phyloP scores from a whole-genome alignment of 2,329 filamentous ascomycete genomes.

The Emmonsia crescens region DNA sequence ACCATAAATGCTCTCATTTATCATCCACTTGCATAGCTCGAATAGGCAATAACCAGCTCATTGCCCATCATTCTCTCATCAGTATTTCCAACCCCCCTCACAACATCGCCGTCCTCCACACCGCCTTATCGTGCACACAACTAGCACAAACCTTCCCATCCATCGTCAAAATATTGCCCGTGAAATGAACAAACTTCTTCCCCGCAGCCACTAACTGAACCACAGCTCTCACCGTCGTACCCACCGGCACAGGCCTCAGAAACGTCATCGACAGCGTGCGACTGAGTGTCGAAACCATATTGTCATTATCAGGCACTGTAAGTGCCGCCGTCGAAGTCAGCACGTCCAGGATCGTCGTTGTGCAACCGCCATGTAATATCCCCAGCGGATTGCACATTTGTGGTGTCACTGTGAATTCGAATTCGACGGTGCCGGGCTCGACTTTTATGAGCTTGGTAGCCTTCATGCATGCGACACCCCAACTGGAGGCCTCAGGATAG shows the following conservation, averaged over 20 bases:
- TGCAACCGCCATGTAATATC: conserved; percentile 75
- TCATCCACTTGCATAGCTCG: not conserved
- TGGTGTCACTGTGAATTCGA: conserved; percentile 53
- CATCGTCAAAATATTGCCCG: conserved; percentile 44
- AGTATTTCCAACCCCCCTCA: not conserved
- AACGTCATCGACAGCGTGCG: conserved; percentile 58
- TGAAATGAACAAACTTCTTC: conserved; percentile 41
- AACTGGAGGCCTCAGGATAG: not conserved
- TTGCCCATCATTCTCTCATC: not conserved
- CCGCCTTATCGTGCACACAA: conserved; percentile 4
- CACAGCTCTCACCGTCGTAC: conserved; percentile 42
- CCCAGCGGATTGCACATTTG: conserved; percentile 85
- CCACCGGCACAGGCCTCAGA: conserved; percentile 48
- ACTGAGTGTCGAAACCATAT: conserved; percentile 53
- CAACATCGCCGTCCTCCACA: not conserved
- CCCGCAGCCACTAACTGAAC: conserved; percentile 49
- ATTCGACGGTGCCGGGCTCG: conserved; percentile 1
- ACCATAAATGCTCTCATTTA: too few relatives aligned
- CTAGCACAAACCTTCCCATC: conserved; percentile 32
- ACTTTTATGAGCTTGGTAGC: not conserved
- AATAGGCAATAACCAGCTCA: not conserved
- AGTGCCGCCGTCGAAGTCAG: conserved; percentile 50
- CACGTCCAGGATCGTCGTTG: conserved; percentile 56
- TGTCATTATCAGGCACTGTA: conserved; percentile 47
- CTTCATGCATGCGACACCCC: not conserved